Evolutionary conservation across 768 basidiomycete species (phyloP).

Genomic region (Macrolepiota fuliginosa): DNA sequence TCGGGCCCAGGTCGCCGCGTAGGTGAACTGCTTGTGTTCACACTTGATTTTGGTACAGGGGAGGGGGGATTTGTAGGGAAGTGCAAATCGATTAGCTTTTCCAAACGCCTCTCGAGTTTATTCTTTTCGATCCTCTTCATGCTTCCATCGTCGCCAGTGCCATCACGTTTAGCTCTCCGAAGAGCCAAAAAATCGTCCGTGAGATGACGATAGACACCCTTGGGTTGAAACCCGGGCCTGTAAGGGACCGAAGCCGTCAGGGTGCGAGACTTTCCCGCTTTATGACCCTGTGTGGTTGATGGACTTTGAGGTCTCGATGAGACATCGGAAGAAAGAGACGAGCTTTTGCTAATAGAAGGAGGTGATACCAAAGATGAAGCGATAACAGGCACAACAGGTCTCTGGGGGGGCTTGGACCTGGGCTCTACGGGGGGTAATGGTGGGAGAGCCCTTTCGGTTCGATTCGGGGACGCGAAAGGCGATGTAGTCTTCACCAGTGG

Average conservation of each 20-base stretch:
- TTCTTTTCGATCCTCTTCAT: constrained; percentile 72
- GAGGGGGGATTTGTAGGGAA: constrained; percentile 38
- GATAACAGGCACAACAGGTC: background rate
- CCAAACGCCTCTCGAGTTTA: constrained; percentile 81
- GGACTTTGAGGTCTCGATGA: background rate
- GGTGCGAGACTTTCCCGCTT: constrained; percentile 5
- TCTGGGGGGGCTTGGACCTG: background rate
- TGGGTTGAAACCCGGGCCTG: constrained; percentile 91
- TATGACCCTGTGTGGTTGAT: background rate
- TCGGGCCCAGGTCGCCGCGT: constrained; percentile 18
- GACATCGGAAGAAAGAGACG: background rate
- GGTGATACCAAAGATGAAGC: background rate
- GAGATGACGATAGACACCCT: constrained; percentile 72
- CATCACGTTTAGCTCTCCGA: constrained; percentile 37
- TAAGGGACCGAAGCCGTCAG: constrained; percentile 56
- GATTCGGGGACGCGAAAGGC: constrained; percentile 2
- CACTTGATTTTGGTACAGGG: constrained; percentile 5
- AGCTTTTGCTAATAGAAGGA: background rate
- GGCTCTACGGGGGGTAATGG: background rate
- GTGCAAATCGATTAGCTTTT: constrained; percentile 80
- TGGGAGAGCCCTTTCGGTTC: constrained; percentile 7
- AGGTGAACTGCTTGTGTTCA: background rate
- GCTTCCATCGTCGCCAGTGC: constrained; percentile 29
- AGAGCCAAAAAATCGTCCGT: constrained; percentile 78
- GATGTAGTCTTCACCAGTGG: background rate